Percentiles rank a stretch among this genome's conserved stretches.
phyloP scores from a whole-genome alignment of 352 stramenopile genomes.

The Pythium periplocum region DNA sequence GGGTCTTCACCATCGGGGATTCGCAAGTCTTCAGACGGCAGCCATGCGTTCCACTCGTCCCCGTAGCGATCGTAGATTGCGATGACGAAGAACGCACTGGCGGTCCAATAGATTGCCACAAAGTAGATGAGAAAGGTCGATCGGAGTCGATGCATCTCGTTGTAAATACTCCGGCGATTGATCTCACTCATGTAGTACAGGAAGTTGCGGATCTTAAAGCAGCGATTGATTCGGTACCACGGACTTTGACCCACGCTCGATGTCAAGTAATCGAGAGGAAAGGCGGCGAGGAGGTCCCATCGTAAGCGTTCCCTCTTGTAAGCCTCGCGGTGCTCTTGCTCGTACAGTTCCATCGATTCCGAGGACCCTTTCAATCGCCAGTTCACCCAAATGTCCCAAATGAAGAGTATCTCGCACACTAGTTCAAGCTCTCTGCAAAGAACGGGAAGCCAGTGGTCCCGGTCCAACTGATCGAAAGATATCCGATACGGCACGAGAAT shows the following conservation, averaged over 20 bases:
- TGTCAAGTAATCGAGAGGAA: slow-evolving; percentile 41
- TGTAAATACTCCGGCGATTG: slow-evolving; percentile 50
- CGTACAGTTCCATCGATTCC: slow-evolving; percentile 53
- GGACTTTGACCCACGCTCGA: slow-evolving; percentile 24
- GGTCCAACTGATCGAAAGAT: slow-evolving; percentile 35
- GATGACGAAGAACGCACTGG: slow-evolving; percentile 49
- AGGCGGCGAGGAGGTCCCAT: slow-evolving; percentile 36
- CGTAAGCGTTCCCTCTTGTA: slow-evolving; percentile 42
- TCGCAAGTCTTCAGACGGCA: slow-evolving; percentile 26
- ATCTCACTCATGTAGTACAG: slow-evolving; percentile 56
- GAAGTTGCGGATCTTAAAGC: slow-evolving; percentile 43
- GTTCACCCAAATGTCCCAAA: slow-evolving; percentile 55
- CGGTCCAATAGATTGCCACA: slow-evolving; percentile 58
- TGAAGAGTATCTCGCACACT: slow-evolving; percentile 41
- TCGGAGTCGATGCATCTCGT: slow-evolving; percentile 52
- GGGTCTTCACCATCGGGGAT: slow-evolving; percentile 16
- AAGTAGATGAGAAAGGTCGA: slow-evolving; percentile 41
- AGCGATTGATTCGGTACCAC: slow-evolving; percentile 40
- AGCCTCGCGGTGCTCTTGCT: slow-evolving; percentile 30
- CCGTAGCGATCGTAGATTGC: slow-evolving; percentile 42
- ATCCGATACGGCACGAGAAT: slow-evolving; percentile 51
- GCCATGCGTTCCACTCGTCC: slow-evolving; percentile 42
- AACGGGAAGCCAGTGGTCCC: slow-evolving; percentile 17
- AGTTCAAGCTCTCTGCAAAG: slow-evolving; percentile 31
- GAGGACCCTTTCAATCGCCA: slow-evolving; percentile 29